Conservation (phyloP, 768 basidiomycete genomes). For the Serpula lacrymans region DNA sequence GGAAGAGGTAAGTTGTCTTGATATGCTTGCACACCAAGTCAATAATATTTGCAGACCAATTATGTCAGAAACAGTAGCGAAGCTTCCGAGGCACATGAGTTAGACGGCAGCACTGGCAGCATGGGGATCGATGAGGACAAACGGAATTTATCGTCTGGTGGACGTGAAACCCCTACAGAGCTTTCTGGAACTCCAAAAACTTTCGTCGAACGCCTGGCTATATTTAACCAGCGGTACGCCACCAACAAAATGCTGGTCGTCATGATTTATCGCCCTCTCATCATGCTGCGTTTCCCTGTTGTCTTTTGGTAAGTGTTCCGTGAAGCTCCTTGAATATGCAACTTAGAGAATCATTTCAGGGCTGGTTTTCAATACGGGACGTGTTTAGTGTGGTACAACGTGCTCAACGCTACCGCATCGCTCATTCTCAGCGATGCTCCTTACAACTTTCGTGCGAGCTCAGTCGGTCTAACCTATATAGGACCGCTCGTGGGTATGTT, state of each 20-base stretch:
- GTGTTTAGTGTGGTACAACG: conserved; percentile 2
- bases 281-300: background rate
- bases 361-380: conserved; percentile 3
- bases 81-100: conserved; percentile 12
- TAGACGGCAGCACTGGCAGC: background rate
- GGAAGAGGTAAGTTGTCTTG: conserved; percentile 16
- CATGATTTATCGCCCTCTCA: background rate
- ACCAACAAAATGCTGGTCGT: background rate
- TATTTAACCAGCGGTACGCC: background rate
- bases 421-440: conserved; percentile 2
- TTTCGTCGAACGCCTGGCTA: background rate
- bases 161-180: too few species aligned
- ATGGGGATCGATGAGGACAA: conserved; percentile 2
- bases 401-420: conserved; percentile 1
- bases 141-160: too few species aligned
- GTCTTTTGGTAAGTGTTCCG: background rate
- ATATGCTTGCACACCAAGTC: background rate
- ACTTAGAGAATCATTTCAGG: background rate
- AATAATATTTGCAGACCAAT: conserved; percentile 8
- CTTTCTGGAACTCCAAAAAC: background rate
- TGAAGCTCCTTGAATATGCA: too few species aligned
- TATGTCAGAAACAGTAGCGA: conserved; percentile 14
- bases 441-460: conserved; percentile 1
- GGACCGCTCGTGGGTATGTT: conserved; percentile 2
- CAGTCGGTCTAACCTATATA: conserved; percentile 2